Evolutionary conservation across 352 stramenopile genomes (phyloP), one percentile per base, ranked within the genome.

Genomic region (Pythium apleroticum): DNA sequence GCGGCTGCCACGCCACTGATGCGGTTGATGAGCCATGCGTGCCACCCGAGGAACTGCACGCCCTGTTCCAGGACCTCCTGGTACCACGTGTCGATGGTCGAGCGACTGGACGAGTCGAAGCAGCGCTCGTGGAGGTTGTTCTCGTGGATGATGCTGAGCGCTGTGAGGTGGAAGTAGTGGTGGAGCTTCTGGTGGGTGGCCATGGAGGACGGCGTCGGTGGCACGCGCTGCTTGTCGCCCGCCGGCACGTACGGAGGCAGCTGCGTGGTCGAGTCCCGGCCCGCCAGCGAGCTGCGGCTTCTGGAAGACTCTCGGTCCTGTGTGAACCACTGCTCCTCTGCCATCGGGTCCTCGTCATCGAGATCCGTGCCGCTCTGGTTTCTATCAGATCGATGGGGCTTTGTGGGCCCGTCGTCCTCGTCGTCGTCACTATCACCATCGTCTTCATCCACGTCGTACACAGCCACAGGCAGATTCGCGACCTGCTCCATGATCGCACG

Each of bases 141-240:
- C 62, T 96, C 85, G 67, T 94, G 81, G 49, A 96, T 93, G 58
- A 96, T 94, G 57, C 87, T 93, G 31, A 89, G 73, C 22, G 87
- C 87, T 5, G 87, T 93, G 52, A 96, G 62, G 52, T 96, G 85
- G 76, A 96, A 96, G 57, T 93, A 96, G 69, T 92, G 85, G 30
- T 96, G 80, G 24, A 96, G 72, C 61, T 93, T 93, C 60, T 89
- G 86, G 68, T 93, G 84, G 9, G 82, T 91, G 50, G 86, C 84
- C 25, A 87, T 65, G 52, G 89, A 86, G 25, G 78, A 84, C 19
- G 84, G 68, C 3, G 72, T 86, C 28, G 80, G 52, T 19, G 74
- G 65, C n/a, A 82, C 69, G 7, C 68, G 68, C 22, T 63, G 59
- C 33, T 87, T 81, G 33, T 75, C 56, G n/a, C 46, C 25, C 5